Percentiles rank a stretch among this genome's conserved stretches.
These are phyloP conservation scores for Trametes cubensis DNA, from an alignment of 768 basidiomycete species.

Conservation along the genomic window DNA sequence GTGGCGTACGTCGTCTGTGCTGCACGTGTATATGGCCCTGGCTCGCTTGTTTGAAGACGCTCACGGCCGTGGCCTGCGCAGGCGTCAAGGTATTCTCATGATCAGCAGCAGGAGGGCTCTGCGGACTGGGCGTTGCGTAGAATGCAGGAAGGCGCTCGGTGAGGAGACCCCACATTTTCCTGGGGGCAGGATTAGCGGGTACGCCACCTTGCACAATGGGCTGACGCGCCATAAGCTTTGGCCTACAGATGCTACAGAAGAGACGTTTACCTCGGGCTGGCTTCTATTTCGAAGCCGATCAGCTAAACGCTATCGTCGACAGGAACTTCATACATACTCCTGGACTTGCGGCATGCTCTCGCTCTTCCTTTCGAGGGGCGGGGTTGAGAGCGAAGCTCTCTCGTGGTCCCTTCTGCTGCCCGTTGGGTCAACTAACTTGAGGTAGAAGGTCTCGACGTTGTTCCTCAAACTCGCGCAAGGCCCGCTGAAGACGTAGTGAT, in stretches of 20 bases:
- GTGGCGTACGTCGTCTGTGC: neutral
- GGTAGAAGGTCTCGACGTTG: neutral
- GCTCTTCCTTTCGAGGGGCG: too few species aligned
- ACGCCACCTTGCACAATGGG: neutral
- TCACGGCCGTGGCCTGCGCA: neutral
- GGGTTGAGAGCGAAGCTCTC: too few species aligned
- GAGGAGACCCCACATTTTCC: neutral
- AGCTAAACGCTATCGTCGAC: neutral
- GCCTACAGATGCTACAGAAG: neutral
- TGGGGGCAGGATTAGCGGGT: neutral
- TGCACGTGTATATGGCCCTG: neutral
- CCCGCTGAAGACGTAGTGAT: neutral
- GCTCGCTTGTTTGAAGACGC: neutral
- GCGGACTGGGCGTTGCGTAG: neutral
- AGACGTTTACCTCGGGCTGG: neutral
- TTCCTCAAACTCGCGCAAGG: neutral
- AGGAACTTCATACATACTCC: too few species aligned
- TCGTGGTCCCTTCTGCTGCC: too few species aligned
- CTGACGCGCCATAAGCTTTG: slow-evolving; percentile 2
- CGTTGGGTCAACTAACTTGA: too few species aligned
- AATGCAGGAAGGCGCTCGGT: neutral
- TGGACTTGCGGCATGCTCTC: too few species aligned
- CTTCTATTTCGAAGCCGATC: neutral
- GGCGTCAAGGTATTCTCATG: neutral
- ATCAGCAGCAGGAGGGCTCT: neutral